Conservation (phyloP, 2,329 filamentous ascomycete species). For the Emericellopsis atlantica region DNA sequence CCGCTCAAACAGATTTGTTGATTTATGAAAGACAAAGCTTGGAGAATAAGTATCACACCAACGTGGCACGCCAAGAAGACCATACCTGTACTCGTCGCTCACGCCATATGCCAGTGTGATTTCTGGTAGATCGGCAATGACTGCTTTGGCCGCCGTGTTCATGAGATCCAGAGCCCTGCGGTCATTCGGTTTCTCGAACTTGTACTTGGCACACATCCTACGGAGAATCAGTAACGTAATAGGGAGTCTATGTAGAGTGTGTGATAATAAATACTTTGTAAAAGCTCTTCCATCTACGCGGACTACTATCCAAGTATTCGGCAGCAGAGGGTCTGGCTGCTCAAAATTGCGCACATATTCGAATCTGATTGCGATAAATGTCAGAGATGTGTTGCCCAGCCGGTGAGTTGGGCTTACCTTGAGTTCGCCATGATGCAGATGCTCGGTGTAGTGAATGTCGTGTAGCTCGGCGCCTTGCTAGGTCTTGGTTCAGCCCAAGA, state of each 20-base stretch:
- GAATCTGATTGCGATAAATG: constrained; percentile 28
- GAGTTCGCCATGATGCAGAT: constrained; percentile 37
- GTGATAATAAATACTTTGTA: constrained; percentile 56
- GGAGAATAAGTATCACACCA: background rate
- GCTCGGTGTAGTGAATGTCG: no score
- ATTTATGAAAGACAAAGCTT: constrained; percentile 83
- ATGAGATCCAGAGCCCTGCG: constrained; percentile 77
- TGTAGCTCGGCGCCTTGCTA: no score
- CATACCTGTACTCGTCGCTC: constrained; percentile 80
- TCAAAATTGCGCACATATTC: constrained; percentile 92
- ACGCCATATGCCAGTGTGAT: constrained; percentile 83
- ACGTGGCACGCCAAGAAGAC: background rate
- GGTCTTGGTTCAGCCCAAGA: no score
- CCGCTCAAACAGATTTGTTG: constrained; percentile 72
- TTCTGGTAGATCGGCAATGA: constrained; percentile 74
- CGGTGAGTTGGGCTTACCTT: constrained; percentile 22
- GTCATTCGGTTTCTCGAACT: constrained; percentile 89
- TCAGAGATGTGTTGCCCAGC: no score
- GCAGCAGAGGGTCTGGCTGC: constrained; percentile 65
- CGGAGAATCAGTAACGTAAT: background rate
- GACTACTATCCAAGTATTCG: constrained; percentile 92
- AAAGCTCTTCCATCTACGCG: constrained; percentile 91
- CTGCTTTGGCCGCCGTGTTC: constrained; percentile 81
- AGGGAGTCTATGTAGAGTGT: background rate
- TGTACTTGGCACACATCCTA: constrained; percentile 72